These are phyloP conservation scores for Phialocephala subalpina DNA, from an alignment of 2,329 filamentous ascomycete species.

Conservation along the genomic window DNA sequence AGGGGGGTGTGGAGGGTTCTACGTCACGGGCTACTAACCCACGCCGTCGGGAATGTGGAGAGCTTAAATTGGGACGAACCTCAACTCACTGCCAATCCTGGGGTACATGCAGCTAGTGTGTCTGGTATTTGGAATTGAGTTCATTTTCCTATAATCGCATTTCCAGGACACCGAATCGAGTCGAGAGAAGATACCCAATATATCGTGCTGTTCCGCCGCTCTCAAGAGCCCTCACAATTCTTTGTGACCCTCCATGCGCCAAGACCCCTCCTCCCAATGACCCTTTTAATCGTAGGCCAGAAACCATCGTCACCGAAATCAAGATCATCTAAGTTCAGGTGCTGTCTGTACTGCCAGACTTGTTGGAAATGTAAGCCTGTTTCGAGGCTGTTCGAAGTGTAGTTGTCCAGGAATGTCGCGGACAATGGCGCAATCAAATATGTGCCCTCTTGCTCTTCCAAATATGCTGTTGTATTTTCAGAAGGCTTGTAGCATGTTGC, in stretches of 20 bases:
- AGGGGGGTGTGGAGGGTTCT: background rate
- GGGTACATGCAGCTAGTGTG: background rate
- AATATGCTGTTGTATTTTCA: conserved; percentile 63
- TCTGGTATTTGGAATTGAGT: conserved; percentile 19
- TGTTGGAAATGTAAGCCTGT: conserved; percentile 71
- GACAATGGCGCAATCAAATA: conserved; percentile 79
- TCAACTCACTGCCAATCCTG: conserved; percentile 9
- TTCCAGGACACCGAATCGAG: conserved; percentile 12
- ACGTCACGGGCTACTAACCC: conserved; percentile 24
- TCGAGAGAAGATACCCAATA: background rate
- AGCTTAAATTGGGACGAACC: conserved; percentile 11
- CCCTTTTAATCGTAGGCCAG: conserved; percentile 72
- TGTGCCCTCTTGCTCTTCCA: conserved; percentile 67
- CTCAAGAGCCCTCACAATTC: conserved; percentile 29
- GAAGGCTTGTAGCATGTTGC: conserved; percentile 68
- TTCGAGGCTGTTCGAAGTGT: conserved; percentile 49
- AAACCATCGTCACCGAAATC: conserved; percentile 82
- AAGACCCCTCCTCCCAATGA: conserved; percentile 69
- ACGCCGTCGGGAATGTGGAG: conserved; percentile 13
- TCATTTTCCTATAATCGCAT: background rate
- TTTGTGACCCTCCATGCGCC: conserved; percentile 70
- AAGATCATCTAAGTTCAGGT: conserved; percentile 82
- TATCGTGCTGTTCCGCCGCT: background rate
- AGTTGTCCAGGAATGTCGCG: conserved; percentile 73
- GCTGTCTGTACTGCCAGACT: conserved; percentile 72